Base-by-base conservation (phyloP, 257 asterid species). In the Nicotiana paniculata region DNA sequence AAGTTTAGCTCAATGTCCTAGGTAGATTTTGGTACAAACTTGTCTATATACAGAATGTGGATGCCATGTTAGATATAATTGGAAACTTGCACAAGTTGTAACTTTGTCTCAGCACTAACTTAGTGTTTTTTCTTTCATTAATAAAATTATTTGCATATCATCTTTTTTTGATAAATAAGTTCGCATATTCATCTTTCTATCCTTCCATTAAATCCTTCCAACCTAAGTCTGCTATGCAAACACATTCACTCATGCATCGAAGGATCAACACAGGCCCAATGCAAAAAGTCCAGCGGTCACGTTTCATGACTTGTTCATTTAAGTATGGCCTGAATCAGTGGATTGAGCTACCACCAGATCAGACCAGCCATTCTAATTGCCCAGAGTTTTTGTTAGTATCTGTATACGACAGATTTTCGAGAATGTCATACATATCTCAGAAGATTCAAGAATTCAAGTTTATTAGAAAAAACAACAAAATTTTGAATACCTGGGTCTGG, bases 401-500 rank as follows among this genome's bases (percentile, higher is more conserved):
- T 46, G 39, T 7, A 46, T 72, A 46, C 24, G 61, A 72, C 12
- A 43, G 9, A 43, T 74, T 3, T 72, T 48, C 5, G 24, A 74
- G 79, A 72, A 46, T 48, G 15, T 48, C 79, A 46, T 32, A 21
- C 39, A 26, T 26, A 57, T 74, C 43, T 26, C 62, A 74, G 62
- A 74, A 48, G 62, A 48, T 74, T 48, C 16, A 15, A 74, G 15
- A 72, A 46, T 24, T 43, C 59, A 72, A 43, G 24, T 30, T 24
- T 6, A 72, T 10, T 46, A 48, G 8, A 74, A 48, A 74, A 48
- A 48, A 48, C 16, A 74, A 48, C 62, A 74, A 9, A 5, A 39
- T 67, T 70, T 65, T 65, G 9, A 62, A 53, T 88, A 95, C 98
- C 99, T 95, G 98, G 83, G 91, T 93, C 91, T 93, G 98, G 91